Base-by-base conservation (phyloP, 805 yeast genomes). In the Wickerhamiella sorbophila region DNA sequence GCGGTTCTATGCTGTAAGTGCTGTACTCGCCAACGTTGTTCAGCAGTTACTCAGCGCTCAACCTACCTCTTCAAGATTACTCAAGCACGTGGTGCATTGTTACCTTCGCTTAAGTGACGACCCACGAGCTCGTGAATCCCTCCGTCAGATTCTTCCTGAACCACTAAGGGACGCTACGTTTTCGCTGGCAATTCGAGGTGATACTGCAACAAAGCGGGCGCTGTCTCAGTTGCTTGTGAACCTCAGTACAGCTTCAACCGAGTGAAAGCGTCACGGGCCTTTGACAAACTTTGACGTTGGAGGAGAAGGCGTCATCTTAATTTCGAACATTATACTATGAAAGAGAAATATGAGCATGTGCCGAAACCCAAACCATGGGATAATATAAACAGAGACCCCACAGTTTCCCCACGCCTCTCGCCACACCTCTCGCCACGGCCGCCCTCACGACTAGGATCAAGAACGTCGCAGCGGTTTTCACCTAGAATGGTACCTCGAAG, bases 81-180 rank as follows among this genome's bases (percentile, higher is more conserved):
- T 88, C 46, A 87, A 88, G 58, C 97, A 91, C 57, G 94, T 88
- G 27, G 91, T 88, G 22, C 73, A 96, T 58, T 88, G 98, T 59
- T 88, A 88, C 57, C 67, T 88, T 63, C 72, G 98, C 49, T 68
- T 88, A 38, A 76, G 91, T 36, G 98, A 88, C 57, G 87, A 88
- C 53, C 67, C 76, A 29, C 93, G 93, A 48, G 96, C 97, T 2
- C 70, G 95, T 50, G 81, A 81, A 48, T 86, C 95, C 0, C 67
- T 88, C 50, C 77, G 82, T 36, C 79, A 76, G 44, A 78, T 83
- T 18, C 64, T 91, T 39, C 97, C 98, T 1, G 88, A 80, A 51
- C 83, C 93, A 2, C 68, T 88, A 53, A 75, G 83, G 47, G 94
- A 83, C 58, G 88, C 83, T 16, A 83, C 97, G 0, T 87, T 91